Conservation (phyloP, 2,329 filamentous ascomycete genomes). For the Colletotrichum musicola region DNA sequence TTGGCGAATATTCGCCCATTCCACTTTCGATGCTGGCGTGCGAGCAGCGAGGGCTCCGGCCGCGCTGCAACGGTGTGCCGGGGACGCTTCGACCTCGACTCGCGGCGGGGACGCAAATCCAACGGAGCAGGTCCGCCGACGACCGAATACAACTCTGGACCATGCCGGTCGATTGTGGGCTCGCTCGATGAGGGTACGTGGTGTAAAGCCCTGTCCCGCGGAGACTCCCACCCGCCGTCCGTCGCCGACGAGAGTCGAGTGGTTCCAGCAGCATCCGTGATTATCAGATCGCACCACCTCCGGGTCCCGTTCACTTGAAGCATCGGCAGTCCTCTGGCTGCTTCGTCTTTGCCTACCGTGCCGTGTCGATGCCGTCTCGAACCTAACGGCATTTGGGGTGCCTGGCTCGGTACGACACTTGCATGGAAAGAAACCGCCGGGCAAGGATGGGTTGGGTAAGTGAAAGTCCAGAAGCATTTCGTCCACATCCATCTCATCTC, state of each 20-base stretch:
- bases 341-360: slow-evolving; percentile 14
- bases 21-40: slow-evolving; percentile 15
- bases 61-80: slow-evolving; percentile 22
- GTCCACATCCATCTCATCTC: too few relatives aligned
- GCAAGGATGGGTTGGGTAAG: too few relatives aligned
- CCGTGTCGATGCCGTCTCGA: slow-evolving; percentile 12
- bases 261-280: slow-evolving; percentile 10
- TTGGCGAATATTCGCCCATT: slow-evolving; percentile 1
- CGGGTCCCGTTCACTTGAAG: slow-evolving; percentile 23
- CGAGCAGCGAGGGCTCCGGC: slow-evolving; percentile 14
- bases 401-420: too few relatives aligned
- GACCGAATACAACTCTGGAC: slow-evolving; percentile 35
- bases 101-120: not conserved
- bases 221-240: not conserved
- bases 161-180: slow-evolving; percentile 5
- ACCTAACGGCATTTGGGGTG: too few relatives aligned
- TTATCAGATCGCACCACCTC: slow-evolving; percentile 30
- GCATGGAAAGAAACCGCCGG: too few relatives aligned
- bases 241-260: not conserved
- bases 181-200: not conserved
- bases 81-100: slow-evolving; percentile 1
- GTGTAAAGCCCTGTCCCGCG: not conserved
- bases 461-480: too few relatives aligned
- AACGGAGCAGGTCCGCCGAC: slow-evolving; percentile 29
- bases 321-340: slow-evolving; percentile 22